These are phyloP conservation scores for Effrenium voratum DNA, from an alignment of 73 alveolate species.

Conservation along the genomic window DNA sequence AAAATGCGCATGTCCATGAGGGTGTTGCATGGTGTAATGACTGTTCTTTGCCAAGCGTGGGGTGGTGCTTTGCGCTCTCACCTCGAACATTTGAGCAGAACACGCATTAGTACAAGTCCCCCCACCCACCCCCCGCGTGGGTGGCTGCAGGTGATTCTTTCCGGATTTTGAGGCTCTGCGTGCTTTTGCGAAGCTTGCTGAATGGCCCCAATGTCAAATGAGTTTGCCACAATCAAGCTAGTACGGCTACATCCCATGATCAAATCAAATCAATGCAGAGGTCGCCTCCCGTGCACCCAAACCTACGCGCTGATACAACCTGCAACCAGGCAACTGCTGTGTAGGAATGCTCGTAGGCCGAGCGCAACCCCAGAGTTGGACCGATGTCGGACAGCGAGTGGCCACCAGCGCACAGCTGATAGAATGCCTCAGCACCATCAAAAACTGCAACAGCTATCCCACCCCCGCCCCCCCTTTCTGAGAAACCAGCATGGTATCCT, in stretches of 20 bases:
- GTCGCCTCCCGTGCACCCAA: no score
- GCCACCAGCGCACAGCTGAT: slow-evolving; percentile 96
- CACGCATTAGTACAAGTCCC: no score
- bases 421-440: slow-evolving; percentile 95
- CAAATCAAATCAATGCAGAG: no score
- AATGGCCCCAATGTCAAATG: not conserved
- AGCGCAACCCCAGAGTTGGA: slow-evolving; percentile 26
- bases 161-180: not conserved
- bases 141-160: no score
- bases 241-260: no score
- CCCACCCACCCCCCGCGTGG: no score
- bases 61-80: no score
- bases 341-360: slow-evolving; percentile 32
- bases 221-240: not conserved
- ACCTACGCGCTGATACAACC: no score
- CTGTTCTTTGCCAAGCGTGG: not conserved
- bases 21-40: not conserved
- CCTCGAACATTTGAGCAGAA: no score
- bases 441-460: not conserved
- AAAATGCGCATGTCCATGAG: not conserved
- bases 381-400: slow-evolving; percentile 35
- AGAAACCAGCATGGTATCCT: slow-evolving; percentile 96
- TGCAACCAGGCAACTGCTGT: slow-evolving; percentile 34
- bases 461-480: not conserved
- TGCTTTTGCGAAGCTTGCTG: not conserved